Evolutionary conservation across 2,329 filamentous ascomycete species (phyloP), one percentile per base, ranked within the genome.

Genomic region (Magnaporthales sp.): DNA sequence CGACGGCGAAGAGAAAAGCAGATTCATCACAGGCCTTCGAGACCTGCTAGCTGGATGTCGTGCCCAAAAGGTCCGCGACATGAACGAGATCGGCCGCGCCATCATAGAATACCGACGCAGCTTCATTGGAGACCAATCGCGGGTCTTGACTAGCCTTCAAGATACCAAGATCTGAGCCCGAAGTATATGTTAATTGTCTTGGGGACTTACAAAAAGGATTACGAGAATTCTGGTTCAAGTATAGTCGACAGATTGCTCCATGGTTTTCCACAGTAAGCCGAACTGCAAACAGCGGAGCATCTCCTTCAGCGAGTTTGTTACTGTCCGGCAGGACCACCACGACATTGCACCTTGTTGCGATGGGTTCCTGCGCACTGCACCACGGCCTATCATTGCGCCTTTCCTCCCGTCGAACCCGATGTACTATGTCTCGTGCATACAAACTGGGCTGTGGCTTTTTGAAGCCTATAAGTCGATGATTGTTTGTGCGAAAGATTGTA

Each of bases 101-200:
- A 91, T 92, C 72, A 82, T 90, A 74, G 83, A 87, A 70, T 90
- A 88, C 75, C 86, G 89, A 72, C 81, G 85, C 69, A 82, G 82
- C 66, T 90, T 91, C 72, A 79, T 88, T 30, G 84, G 82, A 70
- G 89, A 91, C 76, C 80, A 81, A 69, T 86, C 84, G 71, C 88
- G 86, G 78, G 81, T 91, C 63, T 78, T 91, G 62, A 66, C 67
- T 3, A 81, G 82, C 66, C 78, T 89, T 70, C 84, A 85, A 70
- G 76, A 79, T 68, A 73, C 74, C 67, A 64, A 64, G 63, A 30
- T 64, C 32, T 64, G 63, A 64, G 13, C 24, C 56, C 15, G 56
- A 60, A 29, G 6, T 29, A 19, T 24, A 13, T 24, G 56, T 60
- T 15, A 4, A 27, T 60, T 22, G 56, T 27, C 22, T 26, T 26